These are phyloP conservation scores for Trametes cingulata DNA, from an alignment of 768 basidiomycete species.

Conservation along the genomic window DNA sequence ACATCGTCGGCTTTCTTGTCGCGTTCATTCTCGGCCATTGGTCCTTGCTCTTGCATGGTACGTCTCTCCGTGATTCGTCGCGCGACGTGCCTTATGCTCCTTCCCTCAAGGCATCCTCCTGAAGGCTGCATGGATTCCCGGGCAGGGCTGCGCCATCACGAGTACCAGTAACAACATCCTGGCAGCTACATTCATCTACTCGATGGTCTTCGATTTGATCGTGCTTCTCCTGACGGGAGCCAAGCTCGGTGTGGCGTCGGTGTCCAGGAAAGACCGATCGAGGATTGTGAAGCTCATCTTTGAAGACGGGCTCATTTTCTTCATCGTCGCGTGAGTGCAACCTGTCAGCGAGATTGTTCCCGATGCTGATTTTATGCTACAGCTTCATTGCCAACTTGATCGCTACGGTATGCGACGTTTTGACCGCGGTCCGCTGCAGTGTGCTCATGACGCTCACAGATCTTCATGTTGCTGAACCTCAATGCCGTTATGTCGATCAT, in stretches of 20 bases:
- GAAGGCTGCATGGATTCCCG: slow-evolving; percentile 54
- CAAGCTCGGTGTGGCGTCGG: slow-evolving; percentile 46
- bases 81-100: not conserved
- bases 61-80: not conserved
- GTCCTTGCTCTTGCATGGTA: slow-evolving; percentile 69
- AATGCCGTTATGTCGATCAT: slow-evolving; percentile 75
- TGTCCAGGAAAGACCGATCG: slow-evolving; percentile 35
- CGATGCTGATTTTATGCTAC: slow-evolving; percentile 26
- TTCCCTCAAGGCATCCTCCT: slow-evolving; percentile 53
- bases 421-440: not conserved
- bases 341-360: not conserved
- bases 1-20: slow-evolving; percentile 50
- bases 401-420: slow-evolving; percentile 34
- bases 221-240: slow-evolving; percentile 61
- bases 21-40: slow-evolving; percentile 68
- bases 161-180: slow-evolving; percentile 62
- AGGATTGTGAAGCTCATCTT: slow-evolving; percentile 66
- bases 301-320: slow-evolving; percentile 71
- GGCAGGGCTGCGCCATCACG: slow-evolving; percentile 54
- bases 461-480: slow-evolving; percentile 66
- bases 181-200: slow-evolving; percentile 71
- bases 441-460: not conserved
- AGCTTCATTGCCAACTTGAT: slow-evolving; percentile 44
- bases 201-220: slow-evolving; percentile 51
- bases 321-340: slow-evolving; percentile 66